These are phyloP conservation scores for Galeopsis tetrahit DNA, from an alignment of 257 asterid species.

Conservation along the genomic window DNA sequence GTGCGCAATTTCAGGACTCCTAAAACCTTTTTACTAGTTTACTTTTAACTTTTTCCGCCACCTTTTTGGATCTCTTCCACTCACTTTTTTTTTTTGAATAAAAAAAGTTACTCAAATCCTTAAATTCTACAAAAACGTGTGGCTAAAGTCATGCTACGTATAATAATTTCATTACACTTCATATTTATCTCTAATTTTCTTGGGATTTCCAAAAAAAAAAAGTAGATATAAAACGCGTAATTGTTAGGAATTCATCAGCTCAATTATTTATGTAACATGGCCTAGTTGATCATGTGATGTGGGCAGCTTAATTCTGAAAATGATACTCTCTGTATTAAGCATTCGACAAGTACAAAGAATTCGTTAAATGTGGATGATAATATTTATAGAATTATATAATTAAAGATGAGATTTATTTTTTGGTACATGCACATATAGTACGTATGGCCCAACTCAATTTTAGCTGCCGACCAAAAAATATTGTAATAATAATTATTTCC, in stretches of 20 bases:
- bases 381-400: background rate
- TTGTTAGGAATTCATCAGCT: slow-evolving; percentile 37
- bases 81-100: slow-evolving; percentile 34
- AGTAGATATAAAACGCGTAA: slow-evolving; percentile 23
- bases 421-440: slow-evolving; percentile 19
- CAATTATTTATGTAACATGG: slow-evolving; percentile 33
- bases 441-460: slow-evolving; percentile 31
- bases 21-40: slow-evolving; percentile 15
- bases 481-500: slow-evolving; percentile 1
- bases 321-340: slow-evolving; percentile 33
- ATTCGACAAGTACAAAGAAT: slow-evolving; percentile 3
- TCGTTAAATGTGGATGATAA: slow-evolving; percentile 14
- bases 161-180: slow-evolving; percentile 20
- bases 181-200: slow-evolving; percentile 34
- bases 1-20: slow-evolving; percentile 69
- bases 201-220: slow-evolving; percentile 48
- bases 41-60: slow-evolving; percentile 8
- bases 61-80: slow-evolving; percentile 46
- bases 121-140: slow-evolving; percentile 57
- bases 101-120: slow-evolving; percentile 43
- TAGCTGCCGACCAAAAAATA: slow-evolving; percentile 7
- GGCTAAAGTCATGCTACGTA: slow-evolving; percentile 55
- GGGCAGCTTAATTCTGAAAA: slow-evolving; percentile 43
- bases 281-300: slow-evolving; percentile 36
- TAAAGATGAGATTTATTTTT: slow-evolving; percentile 8